These are phyloP conservation scores for Candida anglica DNA, from an alignment of 805 yeast genomes.

Conservation along the genomic window DNA sequence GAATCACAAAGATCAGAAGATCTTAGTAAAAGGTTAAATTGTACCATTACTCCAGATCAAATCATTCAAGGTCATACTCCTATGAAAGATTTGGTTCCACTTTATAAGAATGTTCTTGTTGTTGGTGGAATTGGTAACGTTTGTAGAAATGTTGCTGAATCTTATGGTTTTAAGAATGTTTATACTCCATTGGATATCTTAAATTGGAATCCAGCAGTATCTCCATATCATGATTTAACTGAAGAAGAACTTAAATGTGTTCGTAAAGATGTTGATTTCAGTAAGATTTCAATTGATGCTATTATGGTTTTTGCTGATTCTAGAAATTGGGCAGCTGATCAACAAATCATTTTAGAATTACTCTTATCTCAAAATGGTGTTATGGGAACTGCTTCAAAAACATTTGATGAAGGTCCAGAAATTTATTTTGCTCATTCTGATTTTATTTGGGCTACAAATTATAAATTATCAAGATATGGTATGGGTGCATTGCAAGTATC, in stretches of 20 bases:
- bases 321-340: slow-evolving; percentile 90
- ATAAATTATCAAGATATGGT: slow-evolving; percentile 77
- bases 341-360: slow-evolving; percentile 81
- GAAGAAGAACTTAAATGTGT: slow-evolving; percentile 63
- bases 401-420: slow-evolving; percentile 74
- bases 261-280: slow-evolving; percentile 56
- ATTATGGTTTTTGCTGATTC: slow-evolving; percentile 89
- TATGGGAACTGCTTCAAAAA: slow-evolving; percentile 76
- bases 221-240: slow-evolving; percentile 76
- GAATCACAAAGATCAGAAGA: slow-evolving; percentile 73
- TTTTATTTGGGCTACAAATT: slow-evolving; percentile 91
- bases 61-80: slow-evolving; percentile 94
- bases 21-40: slow-evolving; percentile 55
- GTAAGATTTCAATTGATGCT: slow-evolving; percentile 67
- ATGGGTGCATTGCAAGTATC: slow-evolving; percentile 94
- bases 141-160: slow-evolving; percentile 77
- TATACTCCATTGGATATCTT: slow-evolving; percentile 78
- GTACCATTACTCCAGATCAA: slow-evolving; percentile 67
- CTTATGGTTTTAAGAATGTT: slow-evolving; percentile 80
- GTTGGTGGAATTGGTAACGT: slow-evolving; percentile 88
- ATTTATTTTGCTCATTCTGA: slow-evolving; percentile 89
- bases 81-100: slow-evolving; percentile 73
- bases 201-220: slow-evolving; percentile 82
- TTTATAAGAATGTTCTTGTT: slow-evolving; percentile 70
- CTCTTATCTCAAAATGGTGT: slow-evolving; percentile 72